Conservation (phyloP, 768 basidiomycete species). For the Pisolithus microcarpus region DNA sequence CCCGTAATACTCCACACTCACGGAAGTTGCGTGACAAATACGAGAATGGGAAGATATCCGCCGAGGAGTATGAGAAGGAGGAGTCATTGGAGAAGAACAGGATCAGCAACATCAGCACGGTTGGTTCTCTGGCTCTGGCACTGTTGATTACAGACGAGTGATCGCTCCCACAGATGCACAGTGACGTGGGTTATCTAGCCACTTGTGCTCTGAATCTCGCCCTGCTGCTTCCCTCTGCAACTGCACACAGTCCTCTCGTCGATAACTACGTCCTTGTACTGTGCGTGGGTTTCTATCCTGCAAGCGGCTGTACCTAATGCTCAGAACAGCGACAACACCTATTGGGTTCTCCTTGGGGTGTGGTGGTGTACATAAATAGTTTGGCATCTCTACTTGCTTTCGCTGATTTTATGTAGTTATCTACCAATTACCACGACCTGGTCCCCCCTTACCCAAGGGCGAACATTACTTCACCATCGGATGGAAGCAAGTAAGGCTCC, state of each 20-base stretch:
- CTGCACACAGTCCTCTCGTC: constrained; percentile 45
- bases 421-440: constrained; percentile 79
- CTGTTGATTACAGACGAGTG: neutral
- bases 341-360: constrained; percentile 74
- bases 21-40: constrained; percentile 47
- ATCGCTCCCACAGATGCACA: constrained; percentile 46
- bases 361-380: constrained; percentile 70
- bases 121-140: constrained; percentile 18
- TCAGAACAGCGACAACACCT: constrained; percentile 50
- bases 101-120: constrained; percentile 80
- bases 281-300: constrained; percentile 33
- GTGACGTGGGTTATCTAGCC: constrained; percentile 67
- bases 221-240: constrained; percentile 50
- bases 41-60: constrained; percentile 50
- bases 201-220: constrained; percentile 62
- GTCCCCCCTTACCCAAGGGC: constrained; percentile 69
- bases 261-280: constrained; percentile 70
- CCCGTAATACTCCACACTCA: constrained; percentile 65
- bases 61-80: constrained; percentile 62
- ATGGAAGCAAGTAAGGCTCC: constrained; percentile 62
- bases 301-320: neutral
- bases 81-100: constrained; percentile 79
- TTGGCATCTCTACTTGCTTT: no score
- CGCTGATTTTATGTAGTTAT: constrained; percentile 44
- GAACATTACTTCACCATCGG: constrained; percentile 76